Conservation (phyloP, 345 rosid species). For the Orychophragmus violaceus region DNA sequence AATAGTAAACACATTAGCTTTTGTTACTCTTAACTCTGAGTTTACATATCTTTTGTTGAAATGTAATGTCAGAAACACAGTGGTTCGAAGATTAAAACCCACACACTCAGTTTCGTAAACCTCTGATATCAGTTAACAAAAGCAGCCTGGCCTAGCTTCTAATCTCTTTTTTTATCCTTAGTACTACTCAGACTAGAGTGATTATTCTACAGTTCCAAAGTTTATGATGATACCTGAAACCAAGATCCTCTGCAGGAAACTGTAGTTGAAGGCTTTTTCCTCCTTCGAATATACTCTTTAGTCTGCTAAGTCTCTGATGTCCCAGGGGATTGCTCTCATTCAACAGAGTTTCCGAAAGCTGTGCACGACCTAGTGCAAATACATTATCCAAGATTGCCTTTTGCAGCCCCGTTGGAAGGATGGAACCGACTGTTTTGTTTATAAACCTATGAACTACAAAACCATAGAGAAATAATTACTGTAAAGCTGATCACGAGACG, state of each 20-base stretch:
- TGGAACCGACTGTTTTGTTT: constrained; percentile 45
- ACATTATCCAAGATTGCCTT: constrained; percentile 65
- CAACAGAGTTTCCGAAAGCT: constrained; percentile 66
- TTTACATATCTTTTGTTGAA: background rate
- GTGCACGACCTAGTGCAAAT: constrained; percentile 81
- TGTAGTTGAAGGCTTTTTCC: constrained; percentile 96
- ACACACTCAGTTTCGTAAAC: background rate
- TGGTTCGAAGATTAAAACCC: background rate
- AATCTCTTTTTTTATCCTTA: background rate
- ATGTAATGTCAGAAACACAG: background rate
- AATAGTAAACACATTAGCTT: constrained; percentile 3
- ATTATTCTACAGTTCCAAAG: background rate
- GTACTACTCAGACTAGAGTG: background rate
- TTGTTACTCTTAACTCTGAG: background rate
- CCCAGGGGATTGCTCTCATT: constrained; percentile 79
- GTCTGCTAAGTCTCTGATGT: constrained; percentile 59
- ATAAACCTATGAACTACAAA: constrained; percentile 59
- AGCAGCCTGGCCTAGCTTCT: background rate
- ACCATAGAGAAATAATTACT: constrained; percentile 14
- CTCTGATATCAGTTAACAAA: background rate
- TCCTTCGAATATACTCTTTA: constrained; percentile 66
- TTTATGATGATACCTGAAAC: constrained; percentile 64
- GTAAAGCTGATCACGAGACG: constrained; percentile 2
- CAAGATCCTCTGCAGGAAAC: constrained; percentile 99
- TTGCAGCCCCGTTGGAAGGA: constrained; percentile 72